These are phyloP conservation scores for Rauvolfia tetraphylla DNA, from an alignment of 257 asterid genomes.

Conservation along the genomic window DNA sequence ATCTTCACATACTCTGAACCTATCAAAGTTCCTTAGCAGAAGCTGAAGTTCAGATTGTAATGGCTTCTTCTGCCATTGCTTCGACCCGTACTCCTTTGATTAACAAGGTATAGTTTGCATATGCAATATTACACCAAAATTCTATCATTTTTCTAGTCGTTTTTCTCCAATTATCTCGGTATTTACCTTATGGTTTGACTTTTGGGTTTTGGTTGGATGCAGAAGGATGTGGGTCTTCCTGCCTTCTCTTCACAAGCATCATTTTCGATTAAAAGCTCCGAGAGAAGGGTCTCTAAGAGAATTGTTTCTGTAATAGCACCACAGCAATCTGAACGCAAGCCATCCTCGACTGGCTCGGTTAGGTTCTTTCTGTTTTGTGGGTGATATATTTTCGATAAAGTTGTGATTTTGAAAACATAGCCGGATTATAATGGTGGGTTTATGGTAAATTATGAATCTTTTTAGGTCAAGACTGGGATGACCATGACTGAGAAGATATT, in stretches of 20 bases:
- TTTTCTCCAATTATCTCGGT: background rate
- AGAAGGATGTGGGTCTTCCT: slow-evolving; percentile 65
- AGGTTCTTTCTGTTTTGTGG: background rate
- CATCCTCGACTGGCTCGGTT: slow-evolving; percentile 79
- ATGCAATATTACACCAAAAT: background rate
- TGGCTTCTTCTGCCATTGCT: slow-evolving; percentile 60
- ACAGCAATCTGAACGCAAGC: slow-evolving; percentile 68
- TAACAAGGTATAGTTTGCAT: slow-evolving; percentile 37
- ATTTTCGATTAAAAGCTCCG: slow-evolving; percentile 29
- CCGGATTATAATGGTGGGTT: slow-evolving; percentile 22
- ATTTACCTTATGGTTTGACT: background rate
- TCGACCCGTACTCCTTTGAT: slow-evolving; percentile 40
- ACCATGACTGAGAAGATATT: slow-evolving; percentile 94
- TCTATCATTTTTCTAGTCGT: background rate
- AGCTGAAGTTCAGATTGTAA: slow-evolving; percentile 10
- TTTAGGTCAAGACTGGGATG: slow-evolving; percentile 83
- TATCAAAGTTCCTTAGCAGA: background rate
- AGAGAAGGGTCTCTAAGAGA: slow-evolving; percentile 46
- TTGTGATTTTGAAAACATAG: slow-evolving; percentile 9
- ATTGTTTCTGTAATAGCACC: slow-evolving; percentile 75
- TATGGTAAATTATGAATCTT: slow-evolving; percentile 15
- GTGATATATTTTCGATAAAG: background rate
- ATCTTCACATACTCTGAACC: background rate
- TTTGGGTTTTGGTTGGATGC: slow-evolving; percentile 17
- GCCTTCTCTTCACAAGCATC: slow-evolving; percentile 43